phyloP scores from a whole-genome alignment of 2,329 filamentous ascomycete genomes.

The Pyricularia grisea region DNA sequence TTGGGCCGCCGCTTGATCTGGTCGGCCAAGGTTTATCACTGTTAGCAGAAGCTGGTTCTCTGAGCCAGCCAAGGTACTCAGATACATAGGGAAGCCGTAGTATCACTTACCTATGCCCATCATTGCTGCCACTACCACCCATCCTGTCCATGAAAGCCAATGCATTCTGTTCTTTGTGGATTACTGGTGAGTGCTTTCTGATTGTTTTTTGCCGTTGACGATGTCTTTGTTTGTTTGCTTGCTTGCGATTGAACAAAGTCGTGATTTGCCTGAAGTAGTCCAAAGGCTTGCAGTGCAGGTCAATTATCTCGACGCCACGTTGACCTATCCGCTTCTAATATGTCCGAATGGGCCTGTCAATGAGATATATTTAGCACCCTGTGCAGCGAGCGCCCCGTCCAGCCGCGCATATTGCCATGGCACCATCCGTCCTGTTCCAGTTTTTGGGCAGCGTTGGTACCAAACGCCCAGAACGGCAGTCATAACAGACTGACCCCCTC shows the following conservation, averaged over 20 bases:
- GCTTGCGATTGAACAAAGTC: background rate
- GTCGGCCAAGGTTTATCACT: no score
- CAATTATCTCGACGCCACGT: background rate
- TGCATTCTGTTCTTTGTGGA: background rate
- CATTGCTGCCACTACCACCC: slow-evolving; percentile 1
- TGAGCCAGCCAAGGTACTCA: background rate
- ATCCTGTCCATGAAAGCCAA: background rate
- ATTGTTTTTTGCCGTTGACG: background rate
- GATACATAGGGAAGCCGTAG: no score
- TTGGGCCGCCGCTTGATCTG: background rate
- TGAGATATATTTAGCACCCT: background rate
- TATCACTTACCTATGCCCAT: slow-evolving; percentile 1
- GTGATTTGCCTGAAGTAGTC: background rate
- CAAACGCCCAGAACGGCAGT: background rate
- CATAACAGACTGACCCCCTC: background rate
- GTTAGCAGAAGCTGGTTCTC: background rate
- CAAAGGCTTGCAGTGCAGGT: background rate
- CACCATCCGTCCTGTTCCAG: background rate
- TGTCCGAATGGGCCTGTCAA: background rate
- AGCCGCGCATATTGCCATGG: background rate
- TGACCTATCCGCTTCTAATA: background rate
- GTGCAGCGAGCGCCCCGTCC: background rate
- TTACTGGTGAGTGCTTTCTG: background rate
- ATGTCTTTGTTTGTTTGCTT: background rate
- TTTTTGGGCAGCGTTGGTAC: background rate